Evolutionary conservation across 768 basidiomycete species (phyloP), one percentile per base, ranked within the genome.

Genomic region (Serendipita sp.): DNA sequence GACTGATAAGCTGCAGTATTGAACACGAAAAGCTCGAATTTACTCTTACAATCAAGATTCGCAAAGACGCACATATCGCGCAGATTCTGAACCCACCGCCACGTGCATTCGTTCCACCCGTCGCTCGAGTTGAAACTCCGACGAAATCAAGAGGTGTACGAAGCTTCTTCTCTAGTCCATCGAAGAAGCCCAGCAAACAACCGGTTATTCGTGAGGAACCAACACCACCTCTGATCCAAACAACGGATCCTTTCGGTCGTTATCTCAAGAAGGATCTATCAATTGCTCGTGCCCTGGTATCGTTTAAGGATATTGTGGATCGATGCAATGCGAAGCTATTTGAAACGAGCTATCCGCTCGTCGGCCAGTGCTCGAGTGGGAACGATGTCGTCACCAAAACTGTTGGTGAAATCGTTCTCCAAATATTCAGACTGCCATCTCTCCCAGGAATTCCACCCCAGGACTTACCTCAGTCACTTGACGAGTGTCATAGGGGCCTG

Each of bases 1-100:
- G 2, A 62, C 60, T 8, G 23, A 18, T 18, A 64, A 33, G 55
- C 31, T 62, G 0, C 67, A 91, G 91, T 36, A 91, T 93, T 66
- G 91, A 93, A 70, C 91, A 94, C 70, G 90, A 83, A 75, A 96
- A 96, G 72, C 83, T 97, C 63, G 92, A 96, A 71, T 96, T 98
- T 75, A 91, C 91, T 2, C 79, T 98, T 27, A 88, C 86, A 0
- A 74, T 98, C 69, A 93, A 92, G 71, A 77, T 97, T 69, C 84
- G 87, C 52, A 83, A 86, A 52, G 91, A 94, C 72, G 83, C 88
- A 34, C 91, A 96, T 68, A 86, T 96, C 68, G 76, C 58, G 72
- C 74, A 15, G 78, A 82, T 23, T 72, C 80, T n/a, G 23, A 60
- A 60, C 33, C 75, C 80, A 2, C 74, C 78, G 3, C 75, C 78